Evolutionary conservation across 2,329 filamentous ascomycete genomes (phyloP).

Genomic region (Elsinoe fawcettii): DNA sequence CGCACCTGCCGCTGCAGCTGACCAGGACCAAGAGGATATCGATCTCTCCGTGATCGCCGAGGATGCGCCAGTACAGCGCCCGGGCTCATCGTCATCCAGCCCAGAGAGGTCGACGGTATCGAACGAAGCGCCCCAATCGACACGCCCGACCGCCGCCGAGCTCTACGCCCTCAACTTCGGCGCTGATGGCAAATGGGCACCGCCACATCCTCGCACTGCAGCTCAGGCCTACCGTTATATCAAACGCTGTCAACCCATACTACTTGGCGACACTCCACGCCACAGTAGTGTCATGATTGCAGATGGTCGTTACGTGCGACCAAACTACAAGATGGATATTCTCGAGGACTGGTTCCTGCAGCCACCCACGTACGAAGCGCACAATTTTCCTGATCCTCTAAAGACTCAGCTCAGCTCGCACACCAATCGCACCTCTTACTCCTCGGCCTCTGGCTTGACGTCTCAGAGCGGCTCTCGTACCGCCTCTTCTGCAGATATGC

Average conservation of each 20-base stretch:
- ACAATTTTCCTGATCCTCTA: slow-evolving; percentile 27
- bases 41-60: slow-evolving; percentile 30
- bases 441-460: slow-evolving; percentile 9
- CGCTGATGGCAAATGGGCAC: slow-evolving; percentile 29
- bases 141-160: slow-evolving; percentile 11
- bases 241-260: slow-evolving; percentile 39
- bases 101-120: slow-evolving; percentile 14
- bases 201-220: slow-evolving; percentile 27
- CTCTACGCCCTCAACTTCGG: slow-evolving; percentile 23
- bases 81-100: background rate
- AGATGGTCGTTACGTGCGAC: slow-evolving; percentile 36
- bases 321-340: slow-evolving; percentile 37
- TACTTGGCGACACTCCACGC: slow-evolving; percentile 37
- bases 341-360: slow-evolving; percentile 36
- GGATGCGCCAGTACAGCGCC: slow-evolving; percentile 18
- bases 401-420: background rate
- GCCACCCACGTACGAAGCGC: slow-evolving; percentile 39
- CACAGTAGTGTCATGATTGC: slow-evolving; percentile 40
- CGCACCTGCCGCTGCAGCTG: slow-evolving; percentile 1
- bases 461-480: slow-evolving; percentile 1
- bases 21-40: slow-evolving; percentile 30
- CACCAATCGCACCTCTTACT: background rate
- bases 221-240: slow-evolving; percentile 39
- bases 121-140: background rate
- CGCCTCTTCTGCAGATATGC: slow-evolving; percentile 15